These are phyloP conservation scores for Uromyces viciae-fabae DNA, from an alignment of 1,284 basidiomycete genomes.

Conservation along the genomic window DNA sequence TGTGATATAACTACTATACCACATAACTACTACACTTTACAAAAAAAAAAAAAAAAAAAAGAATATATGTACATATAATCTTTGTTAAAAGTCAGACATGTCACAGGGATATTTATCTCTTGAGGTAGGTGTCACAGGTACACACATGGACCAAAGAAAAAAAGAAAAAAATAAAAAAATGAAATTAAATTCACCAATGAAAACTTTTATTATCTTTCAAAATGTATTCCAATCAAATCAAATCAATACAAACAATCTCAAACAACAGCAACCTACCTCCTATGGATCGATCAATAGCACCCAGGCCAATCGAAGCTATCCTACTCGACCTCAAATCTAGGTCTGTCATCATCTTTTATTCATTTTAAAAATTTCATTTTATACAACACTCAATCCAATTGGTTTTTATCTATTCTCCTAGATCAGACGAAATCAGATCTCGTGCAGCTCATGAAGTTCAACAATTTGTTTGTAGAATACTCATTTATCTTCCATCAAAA, in stretches of 20 bases:
- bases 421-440: slow-evolving; percentile 44
- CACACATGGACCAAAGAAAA: too few relatives aligned
- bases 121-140: too few relatives aligned
- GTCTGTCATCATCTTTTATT: slow-evolving; percentile 10
- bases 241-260: not conserved
- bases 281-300: slow-evolving; percentile 44
- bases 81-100: too few relatives aligned
- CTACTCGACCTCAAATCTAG: slow-evolving; percentile 44
- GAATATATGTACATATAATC: too few relatives aligned
- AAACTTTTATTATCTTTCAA: not conserved
- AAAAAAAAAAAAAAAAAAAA: too few relatives aligned
- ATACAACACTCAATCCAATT: not conserved
- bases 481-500: not conserved
- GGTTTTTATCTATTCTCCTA: not conserved
- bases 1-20: too few relatives aligned
- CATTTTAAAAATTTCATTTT: not conserved
- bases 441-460: slow-evolving; percentile 44
- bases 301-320: slow-evolving; percentile 43
- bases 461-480: slow-evolving; percentile 35
- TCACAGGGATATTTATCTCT: too few relatives aligned
- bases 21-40: too few relatives aligned
- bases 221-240: not conserved
- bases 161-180: not conserved
- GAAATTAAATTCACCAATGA: not conserved
- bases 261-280: not conserved